Base-by-base conservation (phyloP, 139 green algal species). In the Picochlorum sp. region DNA sequence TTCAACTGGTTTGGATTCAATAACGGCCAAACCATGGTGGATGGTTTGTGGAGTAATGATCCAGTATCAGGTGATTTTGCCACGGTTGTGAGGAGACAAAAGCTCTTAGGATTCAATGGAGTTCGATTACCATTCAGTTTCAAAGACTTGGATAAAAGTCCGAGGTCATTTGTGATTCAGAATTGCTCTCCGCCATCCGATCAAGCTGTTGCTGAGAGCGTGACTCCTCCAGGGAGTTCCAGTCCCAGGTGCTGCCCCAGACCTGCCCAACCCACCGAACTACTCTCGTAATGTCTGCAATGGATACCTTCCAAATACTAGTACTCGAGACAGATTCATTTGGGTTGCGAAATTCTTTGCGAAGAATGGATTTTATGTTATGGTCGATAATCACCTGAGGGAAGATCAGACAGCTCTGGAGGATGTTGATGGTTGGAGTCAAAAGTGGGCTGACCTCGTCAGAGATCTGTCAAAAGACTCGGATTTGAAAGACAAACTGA, bases 341-440 rank as follows among this genome's bases (percentile, higher is more conserved):
- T 84, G 69, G 66, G 65, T 80, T 4, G 70, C 81, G 23, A 30
- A 80, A 50, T 84, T 78, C 56, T 65, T 85, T 1, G 65, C 74
- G 7, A 50, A 60, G 28, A 81, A 78, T 50, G 76, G 76, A 23
- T 76, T 85, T 49, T 85, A 85, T 62, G 75, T 85, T 8, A 9
- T 81, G 18, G 26, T 79, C 4, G 79, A 85, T 66, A 73, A 81
- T 61, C 69, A 79, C 41, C 69, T 69, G 44, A 65, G 49, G n/a
- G 47, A 65, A 49, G 58, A 65, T 51, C 47, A 65, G 24, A 59
- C 58, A 51, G 58, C 58, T 51, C 21, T 47, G 20, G 58, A 65
- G 23, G 58, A 65, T 54, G 47, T 54, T 24, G 15, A 24, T 54
- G n/a, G 18, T 18, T 54, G 47, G 47, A 54, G 47, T 21, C 18